Percentiles rank a stretch among this genome's conserved stretches.
These are phyloP conservation scores for Suillus luteus DNA, from an alignment of 768 basidiomycete genomes.

Conservation along the genomic window DNA sequence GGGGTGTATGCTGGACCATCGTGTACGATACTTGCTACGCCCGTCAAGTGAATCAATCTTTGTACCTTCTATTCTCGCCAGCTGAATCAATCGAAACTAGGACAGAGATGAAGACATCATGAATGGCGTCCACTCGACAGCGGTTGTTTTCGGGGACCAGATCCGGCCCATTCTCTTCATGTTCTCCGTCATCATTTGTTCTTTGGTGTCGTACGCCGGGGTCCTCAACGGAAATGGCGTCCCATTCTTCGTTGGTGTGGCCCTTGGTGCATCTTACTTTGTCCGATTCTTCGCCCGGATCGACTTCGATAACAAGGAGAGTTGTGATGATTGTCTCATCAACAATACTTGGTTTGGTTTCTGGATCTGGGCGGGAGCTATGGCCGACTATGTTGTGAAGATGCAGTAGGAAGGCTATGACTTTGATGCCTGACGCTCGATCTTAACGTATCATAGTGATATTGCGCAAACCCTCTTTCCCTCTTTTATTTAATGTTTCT, in stretches of 20 bases:
- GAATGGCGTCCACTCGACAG: conserved; percentile 75
- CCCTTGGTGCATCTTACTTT: background rate
- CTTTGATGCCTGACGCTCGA: no score
- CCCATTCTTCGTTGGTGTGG: conserved; percentile 1
- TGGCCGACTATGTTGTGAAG: background rate
- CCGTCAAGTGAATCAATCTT: conserved; percentile 1
- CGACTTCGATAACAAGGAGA: background rate
- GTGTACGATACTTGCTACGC: background rate
- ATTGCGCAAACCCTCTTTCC: no score
- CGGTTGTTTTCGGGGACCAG: conserved; percentile 65
- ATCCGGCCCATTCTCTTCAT: conserved; percentile 56
- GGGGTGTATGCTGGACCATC: background rate
- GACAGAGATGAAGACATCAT: conserved; percentile 74
- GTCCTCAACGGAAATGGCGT: conserved; percentile 45
- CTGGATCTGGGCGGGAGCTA: background rate
- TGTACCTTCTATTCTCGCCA: conserved; percentile 26
- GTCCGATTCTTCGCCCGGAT: background rate
- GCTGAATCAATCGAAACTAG: conserved; percentile 62
- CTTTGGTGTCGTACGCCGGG: conserved; percentile 52
- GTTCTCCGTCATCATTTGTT: conserved; percentile 50
- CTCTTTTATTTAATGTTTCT: no score
- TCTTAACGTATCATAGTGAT: no score
- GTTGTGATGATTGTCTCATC: background rate
- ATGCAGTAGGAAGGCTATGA: background rate
- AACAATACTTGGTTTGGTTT: background rate